Evolutionary conservation across 2,329 filamentous ascomycete species (phyloP).

Genomic region (Verticillium isaacii): DNA sequence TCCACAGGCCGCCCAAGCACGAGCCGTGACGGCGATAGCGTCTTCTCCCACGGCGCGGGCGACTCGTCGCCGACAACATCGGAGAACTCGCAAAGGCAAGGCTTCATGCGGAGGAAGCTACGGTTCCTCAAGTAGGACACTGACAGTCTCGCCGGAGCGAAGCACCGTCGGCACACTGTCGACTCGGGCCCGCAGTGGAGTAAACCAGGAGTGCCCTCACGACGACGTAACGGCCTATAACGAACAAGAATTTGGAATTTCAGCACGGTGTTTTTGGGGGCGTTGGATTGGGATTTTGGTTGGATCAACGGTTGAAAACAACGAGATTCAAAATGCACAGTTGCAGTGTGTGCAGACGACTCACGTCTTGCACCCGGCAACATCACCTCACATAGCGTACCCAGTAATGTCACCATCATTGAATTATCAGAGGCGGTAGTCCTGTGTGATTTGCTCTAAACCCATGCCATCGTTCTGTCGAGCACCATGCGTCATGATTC

Average conservation of each 20-base stretch:
- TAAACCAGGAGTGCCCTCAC: background rate
- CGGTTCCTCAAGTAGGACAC: conserved; percentile 10
- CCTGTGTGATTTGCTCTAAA: no score
- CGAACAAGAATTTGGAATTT: conserved; percentile 1
- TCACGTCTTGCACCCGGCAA: background rate
- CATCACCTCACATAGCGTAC: background rate
- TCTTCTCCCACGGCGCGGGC: conserved; percentile 19
- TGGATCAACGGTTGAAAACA: background rate
- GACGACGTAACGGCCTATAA: conserved; percentile 9
- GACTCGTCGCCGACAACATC: conserved; percentile 13
- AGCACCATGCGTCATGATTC: background rate
- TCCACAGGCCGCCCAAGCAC: conserved; percentile 7
- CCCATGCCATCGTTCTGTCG: no score
- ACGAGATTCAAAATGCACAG: background rate
- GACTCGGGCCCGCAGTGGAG: background rate
- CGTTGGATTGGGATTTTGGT: background rate
- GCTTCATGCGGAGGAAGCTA: background rate
- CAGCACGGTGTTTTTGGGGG: conserved; percentile 9
- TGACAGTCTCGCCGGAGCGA: background rate
- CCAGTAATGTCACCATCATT: background rate
- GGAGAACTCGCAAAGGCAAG: background rate
- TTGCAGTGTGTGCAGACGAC: background rate
- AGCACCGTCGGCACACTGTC: background rate
- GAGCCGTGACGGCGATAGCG: conserved; percentile 34
- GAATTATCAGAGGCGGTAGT: background rate